Base-by-base conservation (phyloP, 768 basidiomycete genomes). In the Suillus sp. region DNA sequence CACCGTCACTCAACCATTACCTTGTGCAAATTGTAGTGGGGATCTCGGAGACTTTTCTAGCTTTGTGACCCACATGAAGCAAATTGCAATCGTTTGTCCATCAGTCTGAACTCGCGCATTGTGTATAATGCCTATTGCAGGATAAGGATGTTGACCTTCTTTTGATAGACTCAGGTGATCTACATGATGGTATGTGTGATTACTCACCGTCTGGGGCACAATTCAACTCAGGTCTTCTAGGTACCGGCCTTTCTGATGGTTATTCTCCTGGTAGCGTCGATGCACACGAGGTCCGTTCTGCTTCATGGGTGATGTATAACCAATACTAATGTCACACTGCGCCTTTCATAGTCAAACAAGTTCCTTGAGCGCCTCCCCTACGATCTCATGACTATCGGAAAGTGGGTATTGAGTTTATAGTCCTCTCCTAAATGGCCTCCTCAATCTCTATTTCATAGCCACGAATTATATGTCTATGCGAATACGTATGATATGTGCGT, bases 341-440 rank as follows among this genome's bases (percentile, higher is more conserved):
- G 38, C 13, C 10, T 3, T 57, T 58, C 55, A 63, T 61, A 91
- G 89, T 77, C 90, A 20, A 92, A 93, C 73, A 77, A 89, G 70
- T 88, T 94, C 73, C 78, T 95, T 65, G 76, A 83, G 30, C 76
- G 84, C 61, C 79, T 96, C n/a, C 89, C 90, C 0, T 96, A 93
- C 70, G 95, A 96, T 70, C 69, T 94, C 2, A 83, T 95, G 71
- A 78, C 92, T 1, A 92, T 95, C 58, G 94, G 95, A 70, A 96
- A 95, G 86, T 89, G 11, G 3, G 70, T 76, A 27, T n/a, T 30
- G 10, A 27, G 14, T 37, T 38, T 20, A 25, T 25, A 18, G 25
- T 40, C n/a, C 32, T 47, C 6, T 18, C 27, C 27, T 30, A 20
- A 30, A 16, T 2, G 18, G n/a, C 42, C 3, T 37, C 30, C 55